phyloP scores from a whole-genome alignment of 139 green algal genomes.

The Diplosphaera chodatii region DNA sequence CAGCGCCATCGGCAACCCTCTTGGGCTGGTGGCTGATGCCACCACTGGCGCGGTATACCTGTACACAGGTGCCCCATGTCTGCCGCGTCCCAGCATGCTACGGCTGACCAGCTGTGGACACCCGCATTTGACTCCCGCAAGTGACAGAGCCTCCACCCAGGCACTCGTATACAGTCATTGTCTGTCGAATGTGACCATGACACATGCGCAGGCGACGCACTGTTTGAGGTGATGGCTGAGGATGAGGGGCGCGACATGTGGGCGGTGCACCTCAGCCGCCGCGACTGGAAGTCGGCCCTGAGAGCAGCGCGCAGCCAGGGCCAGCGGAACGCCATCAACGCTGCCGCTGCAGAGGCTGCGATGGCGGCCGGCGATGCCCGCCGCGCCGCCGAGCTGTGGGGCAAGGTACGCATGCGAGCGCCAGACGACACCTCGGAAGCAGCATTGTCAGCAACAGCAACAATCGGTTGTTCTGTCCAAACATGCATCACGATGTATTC shows the following conservation, averaged over 20 bases:
- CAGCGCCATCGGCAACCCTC: neutral
- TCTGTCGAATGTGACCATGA: too few species aligned
- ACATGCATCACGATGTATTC: too few species aligned
- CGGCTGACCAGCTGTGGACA: too few species aligned
- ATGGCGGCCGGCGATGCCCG: constrained; percentile 38
- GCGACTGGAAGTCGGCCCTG: constrained; percentile 27
- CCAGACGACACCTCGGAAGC: too few species aligned
- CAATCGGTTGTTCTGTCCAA: too few species aligned
- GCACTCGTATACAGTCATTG: too few species aligned
- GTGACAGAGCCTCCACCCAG: too few species aligned
- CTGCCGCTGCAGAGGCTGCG: constrained; percentile 38
- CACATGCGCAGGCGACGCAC: too few species aligned
- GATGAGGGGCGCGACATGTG: constrained; percentile 79
- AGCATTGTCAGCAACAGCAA: too few species aligned
- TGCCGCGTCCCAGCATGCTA: too few species aligned
- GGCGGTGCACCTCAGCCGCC: constrained; percentile 62
- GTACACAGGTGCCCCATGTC: constrained; percentile 9
- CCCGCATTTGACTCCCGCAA: too few species aligned
- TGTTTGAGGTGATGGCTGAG: constrained; percentile 19
- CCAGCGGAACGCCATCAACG: constrained; percentile 61
- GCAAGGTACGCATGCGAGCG: too few species aligned
- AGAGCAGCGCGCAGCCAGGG: constrained; percentile 4
- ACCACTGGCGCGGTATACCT: constrained; percentile 16
- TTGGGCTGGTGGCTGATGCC: constrained; percentile 13
- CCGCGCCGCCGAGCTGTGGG: constrained; percentile 44